phyloP scores from a whole-genome alignment of 345 rosid genomes.

The Acer saccharum region DNA sequence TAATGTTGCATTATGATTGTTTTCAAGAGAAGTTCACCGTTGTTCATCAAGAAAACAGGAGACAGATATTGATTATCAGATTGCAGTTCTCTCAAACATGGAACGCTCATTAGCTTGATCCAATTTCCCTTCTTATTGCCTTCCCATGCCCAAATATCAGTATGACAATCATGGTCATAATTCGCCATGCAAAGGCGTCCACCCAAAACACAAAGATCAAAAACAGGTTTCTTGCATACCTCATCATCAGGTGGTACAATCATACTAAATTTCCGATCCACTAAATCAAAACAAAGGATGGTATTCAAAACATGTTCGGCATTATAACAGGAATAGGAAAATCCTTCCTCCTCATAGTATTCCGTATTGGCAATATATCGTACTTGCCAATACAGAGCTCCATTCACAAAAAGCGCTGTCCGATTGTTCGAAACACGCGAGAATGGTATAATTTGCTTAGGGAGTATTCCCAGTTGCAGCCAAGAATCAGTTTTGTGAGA shows the following conservation, averaged over 20 bases:
- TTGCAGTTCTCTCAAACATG: not conserved
- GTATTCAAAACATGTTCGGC: not conserved
- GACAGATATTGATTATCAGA: not conserved
- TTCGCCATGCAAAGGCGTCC: not conserved
- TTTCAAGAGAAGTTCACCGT: not conserved
- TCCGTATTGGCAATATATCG: too few relatives aligned
- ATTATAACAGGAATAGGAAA: too few relatives aligned
- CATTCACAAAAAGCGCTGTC: not conserved
- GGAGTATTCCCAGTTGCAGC: not conserved
- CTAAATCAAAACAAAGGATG: not conserved
- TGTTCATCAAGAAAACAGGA: not conserved
- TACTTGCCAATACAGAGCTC: not conserved
- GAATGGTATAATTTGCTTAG: too few relatives aligned
- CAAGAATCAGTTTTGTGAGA: not conserved
- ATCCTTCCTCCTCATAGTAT: too few relatives aligned
- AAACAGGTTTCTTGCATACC: not conserved
- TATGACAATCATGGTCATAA: not conserved
- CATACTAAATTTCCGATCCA: not conserved
- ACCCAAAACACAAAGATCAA: not conserved
- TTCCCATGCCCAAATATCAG: conserved; percentile 1
- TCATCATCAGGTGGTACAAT: not conserved
- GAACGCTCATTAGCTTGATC: not conserved
- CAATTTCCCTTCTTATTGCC: not conserved
- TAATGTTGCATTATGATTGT: too few relatives aligned
- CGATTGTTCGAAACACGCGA: too few relatives aligned